A percentile compares a stretch with the other conserved stretches of the same genome.
phyloP scores from a whole-genome alignment of 2,329 filamentous ascomycete species.

The Fusarium humuli region DNA sequence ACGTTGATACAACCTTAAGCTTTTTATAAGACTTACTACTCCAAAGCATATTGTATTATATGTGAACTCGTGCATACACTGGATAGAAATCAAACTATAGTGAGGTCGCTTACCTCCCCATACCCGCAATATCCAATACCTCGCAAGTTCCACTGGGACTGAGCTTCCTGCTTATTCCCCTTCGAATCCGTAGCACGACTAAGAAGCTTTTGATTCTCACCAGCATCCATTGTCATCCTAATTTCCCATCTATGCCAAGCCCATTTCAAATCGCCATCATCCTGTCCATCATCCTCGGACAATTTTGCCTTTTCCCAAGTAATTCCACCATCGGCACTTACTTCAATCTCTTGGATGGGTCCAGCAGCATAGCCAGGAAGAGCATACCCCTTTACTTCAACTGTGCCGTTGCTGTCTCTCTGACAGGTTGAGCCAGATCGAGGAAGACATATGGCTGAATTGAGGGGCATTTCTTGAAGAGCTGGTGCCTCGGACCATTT shows the following conservation, averaged over 20 bases:
- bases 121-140: background rate
- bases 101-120: background rate
- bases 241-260: background rate
- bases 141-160: background rate
- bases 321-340: background rate
- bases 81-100: too few relatives aligned
- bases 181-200: background rate
- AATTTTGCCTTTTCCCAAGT: background rate
- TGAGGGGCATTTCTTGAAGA: background rate
- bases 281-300: background rate
- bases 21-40: too few relatives aligned
- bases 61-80: too few relatives aligned
- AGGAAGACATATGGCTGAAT: background rate
- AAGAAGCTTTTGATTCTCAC: background rate
- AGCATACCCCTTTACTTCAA: background rate
- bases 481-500: background rate
- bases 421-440: background rate
- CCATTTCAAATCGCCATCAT: background rate
- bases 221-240: background rate
- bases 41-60: too few relatives aligned
- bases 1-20: too few relatives aligned
- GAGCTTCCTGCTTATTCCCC: background rate
- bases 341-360: background rate
- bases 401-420: accelerated
- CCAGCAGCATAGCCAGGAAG: background rate